Evolutionary conservation across 768 basidiomycete genomes (phyloP).

Genomic region (Xerocomellus dryophilus): DNA sequence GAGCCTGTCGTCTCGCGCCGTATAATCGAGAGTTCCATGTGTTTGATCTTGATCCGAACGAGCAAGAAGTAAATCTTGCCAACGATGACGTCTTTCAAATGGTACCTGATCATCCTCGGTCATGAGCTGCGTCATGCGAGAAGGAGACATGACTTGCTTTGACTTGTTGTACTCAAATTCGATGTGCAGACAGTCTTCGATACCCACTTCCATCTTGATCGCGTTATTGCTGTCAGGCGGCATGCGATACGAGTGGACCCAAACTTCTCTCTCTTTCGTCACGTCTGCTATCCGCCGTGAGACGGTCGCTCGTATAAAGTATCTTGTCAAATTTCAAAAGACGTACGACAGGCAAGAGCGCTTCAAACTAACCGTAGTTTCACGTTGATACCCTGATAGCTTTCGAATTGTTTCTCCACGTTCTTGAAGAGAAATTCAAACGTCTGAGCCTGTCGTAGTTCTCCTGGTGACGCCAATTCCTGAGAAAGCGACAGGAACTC

Average conservation of each 20-base stretch:
- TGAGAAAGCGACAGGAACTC: conserved; percentile 95
- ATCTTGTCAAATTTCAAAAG: conserved; percentile 47
- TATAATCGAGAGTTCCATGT: conserved; percentile 99
- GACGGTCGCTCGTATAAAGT: conserved; percentile 88
- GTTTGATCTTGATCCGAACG: conserved; percentile 98
- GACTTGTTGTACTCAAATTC: conserved; percentile 99
- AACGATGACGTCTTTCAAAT: conserved; percentile 97
- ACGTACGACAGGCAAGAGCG: background rate
- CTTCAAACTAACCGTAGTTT: conserved; percentile 72
- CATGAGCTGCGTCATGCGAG: background rate
- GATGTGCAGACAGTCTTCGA: conserved; percentile 98
- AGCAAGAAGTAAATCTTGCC: conserved; percentile 99
- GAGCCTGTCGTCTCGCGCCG: conserved; percentile 95
- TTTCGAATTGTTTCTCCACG: conserved; percentile 98
- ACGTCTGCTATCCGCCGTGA: conserved; percentile 92
- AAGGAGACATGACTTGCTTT: conserved; percentile 56
- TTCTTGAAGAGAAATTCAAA: conserved; percentile 99
- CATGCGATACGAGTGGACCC: conserved; percentile 99
- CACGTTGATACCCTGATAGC: conserved; percentile 97
- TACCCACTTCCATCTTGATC: conserved; percentile 99
- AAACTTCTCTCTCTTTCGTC: conserved; percentile 87
- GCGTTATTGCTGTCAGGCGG: conserved; percentile 97
- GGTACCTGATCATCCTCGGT: conserved; percentile 61
- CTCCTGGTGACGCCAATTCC: conserved; percentile 93
- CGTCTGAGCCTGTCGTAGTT: conserved; percentile 94